Conservation (phyloP, 2,329 filamentous ascomycete genomes). For the Arachnomyces sp. region DNA sequence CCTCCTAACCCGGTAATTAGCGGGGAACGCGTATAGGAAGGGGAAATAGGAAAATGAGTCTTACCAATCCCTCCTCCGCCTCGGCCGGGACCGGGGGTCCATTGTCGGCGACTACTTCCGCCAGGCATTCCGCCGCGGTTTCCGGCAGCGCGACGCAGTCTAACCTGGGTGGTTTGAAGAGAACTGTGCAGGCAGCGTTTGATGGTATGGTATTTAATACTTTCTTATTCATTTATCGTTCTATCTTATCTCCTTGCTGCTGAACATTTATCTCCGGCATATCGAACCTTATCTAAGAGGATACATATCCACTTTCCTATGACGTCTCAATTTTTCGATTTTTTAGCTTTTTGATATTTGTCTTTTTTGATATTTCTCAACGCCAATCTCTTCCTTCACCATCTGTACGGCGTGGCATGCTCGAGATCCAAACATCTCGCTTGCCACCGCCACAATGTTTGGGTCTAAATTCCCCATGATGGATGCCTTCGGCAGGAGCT, state of each 20-base stretch:
- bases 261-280: constrained; percentile 8
- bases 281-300: constrained; percentile 7
- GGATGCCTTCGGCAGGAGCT: too few relatives aligned
- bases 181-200: constrained; percentile 35
- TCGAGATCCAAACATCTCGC: background rate
- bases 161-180: constrained; percentile 30
- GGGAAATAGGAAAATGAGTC: constrained; percentile 25
- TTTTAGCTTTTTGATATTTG: constrained; percentile 1
- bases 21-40: background rate
- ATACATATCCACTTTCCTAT: background rate
- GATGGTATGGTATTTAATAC: constrained; percentile 33
- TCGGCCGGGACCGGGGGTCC: constrained; percentile 26
- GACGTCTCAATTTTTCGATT: background rate
- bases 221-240: constrained; percentile 5
- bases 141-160: constrained; percentile 14
- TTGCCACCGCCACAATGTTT: too few relatives aligned
- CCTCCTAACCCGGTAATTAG: background rate
- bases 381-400: background rate
- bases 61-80: constrained; percentile 35
- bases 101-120: constrained; percentile 17
- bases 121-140: constrained; percentile 24
- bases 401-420: background rate
- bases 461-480: too few relatives aligned
- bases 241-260: constrained; percentile 10
- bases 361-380: background rate